Conservation (phyloP, 768 basidiomycete species). For the Podaxis rugospora region DNA sequence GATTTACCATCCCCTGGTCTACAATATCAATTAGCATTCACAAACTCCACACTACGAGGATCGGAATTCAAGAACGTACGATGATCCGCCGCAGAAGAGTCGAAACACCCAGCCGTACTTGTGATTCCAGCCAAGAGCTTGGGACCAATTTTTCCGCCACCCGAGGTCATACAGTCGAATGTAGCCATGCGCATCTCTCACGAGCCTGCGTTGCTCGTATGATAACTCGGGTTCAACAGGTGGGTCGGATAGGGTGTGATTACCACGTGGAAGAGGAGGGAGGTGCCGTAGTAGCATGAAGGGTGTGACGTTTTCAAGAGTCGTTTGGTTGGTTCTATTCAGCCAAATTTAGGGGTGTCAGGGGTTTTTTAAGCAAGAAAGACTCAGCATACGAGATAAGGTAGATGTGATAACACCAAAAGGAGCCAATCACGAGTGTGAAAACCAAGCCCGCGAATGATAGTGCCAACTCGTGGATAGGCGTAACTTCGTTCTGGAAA, state of each 20-base stretch:
- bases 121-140: slow-evolving; percentile 59
- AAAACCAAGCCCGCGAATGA: slow-evolving; percentile 57
- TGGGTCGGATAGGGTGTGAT: slow-evolving; percentile 56
- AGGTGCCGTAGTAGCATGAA: slow-evolving; percentile 70
- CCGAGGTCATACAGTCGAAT: slow-evolving; percentile 72
- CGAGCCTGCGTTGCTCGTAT: slow-evolving; percentile 56
- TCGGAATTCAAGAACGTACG: slow-evolving; percentile 38
- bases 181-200: slow-evolving; percentile 56
- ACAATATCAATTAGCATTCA: neutral
- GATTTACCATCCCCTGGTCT: slow-evolving; percentile 64
- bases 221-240: slow-evolving; percentile 72
- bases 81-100: slow-evolving; percentile 56
- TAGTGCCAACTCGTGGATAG: slow-evolving; percentile 67
- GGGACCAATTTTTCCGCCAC: slow-evolving; percentile 64
- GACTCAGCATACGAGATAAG: slow-evolving; percentile 38
- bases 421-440: slow-evolving; percentile 67
- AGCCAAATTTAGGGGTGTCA: neutral
- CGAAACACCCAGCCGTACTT: slow-evolving; percentile 49
- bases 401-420: slow-evolving; percentile 72
- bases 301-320: slow-evolving; percentile 70
- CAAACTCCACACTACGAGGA: neutral
- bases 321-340: slow-evolving; percentile 80
- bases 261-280: slow-evolving; percentile 52
- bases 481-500: slow-evolving; percentile 55
- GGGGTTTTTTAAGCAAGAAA: neutral